Evolutionary conservation across 2,329 filamentous ascomycete genomes (phyloP).

Genomic region (Cephalotrichum gorgonifer): DNA sequence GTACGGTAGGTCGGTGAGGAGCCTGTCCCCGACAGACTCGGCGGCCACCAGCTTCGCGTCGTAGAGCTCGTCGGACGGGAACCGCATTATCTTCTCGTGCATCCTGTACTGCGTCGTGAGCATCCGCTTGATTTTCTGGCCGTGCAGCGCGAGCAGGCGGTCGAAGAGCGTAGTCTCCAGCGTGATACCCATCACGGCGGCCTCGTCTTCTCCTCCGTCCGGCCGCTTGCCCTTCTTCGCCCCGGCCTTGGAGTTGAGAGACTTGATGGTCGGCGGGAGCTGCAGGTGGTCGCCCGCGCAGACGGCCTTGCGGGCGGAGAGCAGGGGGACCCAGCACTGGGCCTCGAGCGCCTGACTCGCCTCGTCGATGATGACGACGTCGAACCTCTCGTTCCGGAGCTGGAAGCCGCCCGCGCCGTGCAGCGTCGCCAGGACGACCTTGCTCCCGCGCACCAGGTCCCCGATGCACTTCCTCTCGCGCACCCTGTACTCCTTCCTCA

Average conservation of each 20-base stretch:
- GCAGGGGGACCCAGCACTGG: slow-evolving; percentile 89
- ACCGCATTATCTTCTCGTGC: slow-evolving; percentile 92
- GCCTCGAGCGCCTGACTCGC: slow-evolving; percentile 92
- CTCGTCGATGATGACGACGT: slow-evolving; percentile 93
- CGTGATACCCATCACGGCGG: slow-evolving; percentile 39
- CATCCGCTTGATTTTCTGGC: slow-evolving; percentile 79
- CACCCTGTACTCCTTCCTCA: slow-evolving; percentile 81
- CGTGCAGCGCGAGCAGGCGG: slow-evolving; percentile 71
- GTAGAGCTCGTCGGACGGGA: slow-evolving; percentile 84
- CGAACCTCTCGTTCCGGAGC: slow-evolving; percentile 69
- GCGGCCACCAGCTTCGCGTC: slow-evolving; percentile 72
- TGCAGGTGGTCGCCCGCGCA: slow-evolving; percentile 93
- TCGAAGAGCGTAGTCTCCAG: slow-evolving; percentile 93
- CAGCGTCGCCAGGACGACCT: slow-evolving; percentile 83
- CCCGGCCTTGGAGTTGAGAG: slow-evolving; percentile 41
- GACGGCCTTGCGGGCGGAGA: slow-evolving; percentile 73
- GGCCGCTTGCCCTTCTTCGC: slow-evolving; percentile 22
- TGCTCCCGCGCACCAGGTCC: slow-evolving; percentile 64
- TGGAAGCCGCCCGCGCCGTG: slow-evolving; percentile 87
- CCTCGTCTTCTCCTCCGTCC: slow-evolving; percentile 21
- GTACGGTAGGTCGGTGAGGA: slow-evolving; percentile 67
- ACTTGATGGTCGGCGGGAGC: slow-evolving; percentile 90
- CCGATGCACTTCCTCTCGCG: slow-evolving; percentile 74
- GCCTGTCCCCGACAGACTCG: slow-evolving; percentile 61
- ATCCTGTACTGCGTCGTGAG: slow-evolving; percentile 96